These are phyloP conservation scores for Coemansia sp. DNA, from an alignment of 192 early-diverging fungal genomes.

Conservation along the genomic window DNA sequence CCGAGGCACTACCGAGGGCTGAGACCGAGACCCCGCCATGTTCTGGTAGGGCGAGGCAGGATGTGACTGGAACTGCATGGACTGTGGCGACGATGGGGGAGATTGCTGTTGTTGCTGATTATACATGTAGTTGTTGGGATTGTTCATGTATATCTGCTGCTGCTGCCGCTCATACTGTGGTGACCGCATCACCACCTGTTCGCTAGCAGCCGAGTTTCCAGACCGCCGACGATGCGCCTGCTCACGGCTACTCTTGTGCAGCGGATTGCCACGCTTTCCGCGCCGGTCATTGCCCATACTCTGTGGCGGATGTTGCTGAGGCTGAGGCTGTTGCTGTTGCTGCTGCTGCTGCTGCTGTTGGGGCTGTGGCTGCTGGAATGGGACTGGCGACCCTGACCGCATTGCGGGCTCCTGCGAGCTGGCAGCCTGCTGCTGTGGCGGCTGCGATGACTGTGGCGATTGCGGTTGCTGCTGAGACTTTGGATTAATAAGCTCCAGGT, in stretches of 20 bases:
- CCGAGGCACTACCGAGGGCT: conserved; percentile 10
- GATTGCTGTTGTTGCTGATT: conserved; percentile 9
- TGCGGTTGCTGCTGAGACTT: conserved; percentile 37
- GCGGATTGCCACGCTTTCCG: conserved; percentile 15
- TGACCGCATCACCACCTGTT: conserved; percentile 45
- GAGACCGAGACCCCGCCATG: conserved; percentile 6
- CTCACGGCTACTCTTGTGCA: conserved; percentile 32
- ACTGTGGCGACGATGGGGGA: conserved; percentile 7
- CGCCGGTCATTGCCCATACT: conserved; percentile 9
- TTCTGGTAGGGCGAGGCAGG: conserved; percentile 7
- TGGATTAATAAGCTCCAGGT: conserved; percentile 68
- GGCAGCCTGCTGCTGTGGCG: conserved; percentile 10
- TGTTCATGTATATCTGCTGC: conserved; percentile 51
- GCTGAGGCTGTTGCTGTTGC: conserved; percentile 10
- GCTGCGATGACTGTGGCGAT: conserved; percentile 19
- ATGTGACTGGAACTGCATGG: conserved; percentile 6
- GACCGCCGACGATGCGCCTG: conserved; percentile 31
- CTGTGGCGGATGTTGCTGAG: conserved; percentile 7
- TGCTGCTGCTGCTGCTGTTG: conserved; percentile 13
- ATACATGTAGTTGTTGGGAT: background rate
- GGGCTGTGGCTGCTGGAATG: conserved; percentile 23
- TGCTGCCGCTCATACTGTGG: conserved; percentile 56
- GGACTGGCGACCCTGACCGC: conserved; percentile 4
- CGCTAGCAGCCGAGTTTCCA: conserved; percentile 16
- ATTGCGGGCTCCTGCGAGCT: background rate